Conservation (phyloP, 1,139 yeast genomes). For the Debaryomyces fabryi region DNA sequence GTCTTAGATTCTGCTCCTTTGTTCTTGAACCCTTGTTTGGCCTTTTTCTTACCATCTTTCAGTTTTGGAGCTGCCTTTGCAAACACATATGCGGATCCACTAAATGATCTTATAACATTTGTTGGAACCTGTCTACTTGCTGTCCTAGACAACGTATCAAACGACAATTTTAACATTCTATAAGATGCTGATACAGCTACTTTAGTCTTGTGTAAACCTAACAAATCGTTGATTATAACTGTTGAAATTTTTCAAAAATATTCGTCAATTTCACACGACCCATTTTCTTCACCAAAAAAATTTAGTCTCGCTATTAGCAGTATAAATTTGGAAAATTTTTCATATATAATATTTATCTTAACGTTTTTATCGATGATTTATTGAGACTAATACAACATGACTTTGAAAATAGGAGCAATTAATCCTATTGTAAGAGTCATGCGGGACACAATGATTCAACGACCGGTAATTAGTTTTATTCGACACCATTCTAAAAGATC, state of each 20-base stretch:
- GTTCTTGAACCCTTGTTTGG: constrained; percentile 29
- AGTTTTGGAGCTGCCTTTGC: constrained; percentile 22
- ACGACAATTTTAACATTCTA: constrained; percentile 3
- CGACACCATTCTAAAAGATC: constrained; percentile 6
- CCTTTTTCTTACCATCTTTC: constrained; percentile 31
- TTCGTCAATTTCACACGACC: constrained; percentile 2
- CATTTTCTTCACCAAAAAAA: not conserved
- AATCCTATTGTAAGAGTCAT: constrained; percentile 3
- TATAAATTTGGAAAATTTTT: constrained; percentile 6
- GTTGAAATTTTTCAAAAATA: constrained; percentile 6
- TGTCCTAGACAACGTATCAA: constrained; percentile 2
- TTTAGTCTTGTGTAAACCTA: not conserved
- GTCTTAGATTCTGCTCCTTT: constrained; percentile 18
- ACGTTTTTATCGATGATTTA: not conserved
- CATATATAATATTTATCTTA: not conserved
- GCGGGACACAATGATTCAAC: not conserved
- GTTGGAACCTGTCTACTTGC: not conserved
- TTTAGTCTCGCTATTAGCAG: constrained; percentile 3
- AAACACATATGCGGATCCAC: constrained; percentile 12
- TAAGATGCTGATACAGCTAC: constrained; percentile 5
- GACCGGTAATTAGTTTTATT: not conserved
- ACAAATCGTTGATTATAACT: not conserved
- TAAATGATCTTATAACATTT: constrained; percentile 6
- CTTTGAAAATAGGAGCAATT: constrained; percentile 1
- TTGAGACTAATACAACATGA: constrained; percentile 2